Evolutionary conservation across 768 basidiomycete species (phyloP), one percentile per base, ranked within the genome.

Genomic region (Tricholoma sp.): DNA sequence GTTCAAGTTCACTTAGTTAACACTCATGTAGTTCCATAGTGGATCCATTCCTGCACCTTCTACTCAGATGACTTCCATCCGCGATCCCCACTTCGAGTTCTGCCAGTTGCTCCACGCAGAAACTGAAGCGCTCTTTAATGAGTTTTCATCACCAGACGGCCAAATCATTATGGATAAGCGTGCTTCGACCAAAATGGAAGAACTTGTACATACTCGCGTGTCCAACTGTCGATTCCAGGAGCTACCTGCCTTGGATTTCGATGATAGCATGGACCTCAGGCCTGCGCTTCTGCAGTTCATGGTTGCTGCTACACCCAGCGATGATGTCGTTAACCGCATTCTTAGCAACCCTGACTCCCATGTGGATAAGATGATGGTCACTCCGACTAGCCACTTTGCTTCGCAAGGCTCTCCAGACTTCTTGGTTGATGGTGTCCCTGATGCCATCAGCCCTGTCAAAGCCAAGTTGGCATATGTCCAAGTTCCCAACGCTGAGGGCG

Each of bases 381-480:
- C 71, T 1, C 73, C 67, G 13, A 65, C 65, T 15, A 65, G 78
- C 60, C 74, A 86, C 55, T 76, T 84, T 52, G 78, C 81, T 15
- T 75, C 74, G 6, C 68, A 72, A 20, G 74, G 70, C 18, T 70
- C 11, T 59, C 70, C 4, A 59, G 74, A 74, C 44, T 73, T 80
- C 55, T 57, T 65, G 24, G 78, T 86, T 37, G 66, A 77, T 60
- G 81, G 83, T 56, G 89, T 90, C 13, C 91, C 91, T 6, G 89
- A 88, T 57, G 69, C 94, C 2, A 80, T 92, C 54, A 84, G 79
- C 61, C 88, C 93, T 9, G 92, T 94, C 65, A 89, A 91, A 74
- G 85, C 85, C 1, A 80, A 79, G 56, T 71, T 94, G 56, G 88
- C 86, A 0, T 95, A 93, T 68, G 76, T 91, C 17, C 91, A 95